A percentile compares a stretch with the other conserved stretches of the same genome.
Evolutionary conservation across 2,329 filamentous ascomycete genomes (phyloP).

Genomic region (Sclerotinia glacialis): DNA sequence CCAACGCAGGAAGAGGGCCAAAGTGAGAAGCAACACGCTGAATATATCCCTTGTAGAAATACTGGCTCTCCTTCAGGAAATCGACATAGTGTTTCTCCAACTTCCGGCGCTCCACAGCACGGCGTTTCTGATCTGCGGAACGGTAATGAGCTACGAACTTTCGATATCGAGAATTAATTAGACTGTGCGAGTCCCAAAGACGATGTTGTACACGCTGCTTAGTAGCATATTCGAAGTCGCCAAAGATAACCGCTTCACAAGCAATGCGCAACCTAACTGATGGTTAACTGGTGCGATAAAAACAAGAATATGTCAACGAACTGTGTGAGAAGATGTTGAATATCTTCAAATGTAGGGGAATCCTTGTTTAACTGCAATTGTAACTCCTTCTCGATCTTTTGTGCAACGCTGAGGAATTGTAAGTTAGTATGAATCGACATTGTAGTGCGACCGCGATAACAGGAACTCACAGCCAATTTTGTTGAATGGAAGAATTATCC

Average conservation of each 20-base stretch:
- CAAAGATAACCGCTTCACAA: constrained; percentile 70
- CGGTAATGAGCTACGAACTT: constrained; percentile 60
- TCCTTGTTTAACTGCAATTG: constrained; percentile 47
- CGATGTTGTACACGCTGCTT: constrained; percentile 63
- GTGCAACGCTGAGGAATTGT: constrained; percentile 40
- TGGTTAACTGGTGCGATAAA: constrained; percentile 1
- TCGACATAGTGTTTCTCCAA: constrained; percentile 76
- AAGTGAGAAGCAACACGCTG: constrained; percentile 67
- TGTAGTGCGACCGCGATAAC: constrained; percentile 14
- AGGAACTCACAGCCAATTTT: constrained; percentile 51
- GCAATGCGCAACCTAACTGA: constrained; percentile 46
- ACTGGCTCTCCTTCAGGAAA: constrained; percentile 84
- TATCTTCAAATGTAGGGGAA: constrained; percentile 47
- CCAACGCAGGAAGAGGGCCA: constrained; percentile 38
- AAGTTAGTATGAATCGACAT: constrained; percentile 26
- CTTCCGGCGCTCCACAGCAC: constrained; percentile 67
- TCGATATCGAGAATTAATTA: constrained; percentile 76
- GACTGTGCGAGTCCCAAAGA: constrained; percentile 77
- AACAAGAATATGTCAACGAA: constrained; percentile 26
- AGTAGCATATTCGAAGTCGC: constrained; percentile 65
- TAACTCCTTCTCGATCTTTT: constrained; percentile 49
- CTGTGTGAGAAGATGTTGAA: constrained; percentile 41
- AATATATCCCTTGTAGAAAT: constrained; percentile 85
- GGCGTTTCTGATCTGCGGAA: constrained; percentile 44
- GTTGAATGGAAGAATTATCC: constrained; percentile 41